Conservation (phyloP, 371 early-diverging fungal species). For the Syncephalastrum sp. region DNA sequence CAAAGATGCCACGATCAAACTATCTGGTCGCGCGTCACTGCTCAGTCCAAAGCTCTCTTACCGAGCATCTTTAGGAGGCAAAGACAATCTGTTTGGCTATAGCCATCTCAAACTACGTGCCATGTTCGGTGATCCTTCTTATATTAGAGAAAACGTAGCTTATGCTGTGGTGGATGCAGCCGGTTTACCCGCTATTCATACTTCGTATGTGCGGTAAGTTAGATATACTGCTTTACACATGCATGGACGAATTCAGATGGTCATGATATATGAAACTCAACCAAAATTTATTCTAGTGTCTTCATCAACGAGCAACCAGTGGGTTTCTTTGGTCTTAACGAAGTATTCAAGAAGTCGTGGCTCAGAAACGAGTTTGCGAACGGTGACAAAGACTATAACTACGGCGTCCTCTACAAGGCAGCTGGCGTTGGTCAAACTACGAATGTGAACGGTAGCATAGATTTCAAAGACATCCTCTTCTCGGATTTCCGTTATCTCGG, state of each 20-base stretch:
- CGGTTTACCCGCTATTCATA: slow-evolving; percentile 25
- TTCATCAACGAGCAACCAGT: slow-evolving; percentile 32
- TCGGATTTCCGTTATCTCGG: slow-evolving; percentile 24
- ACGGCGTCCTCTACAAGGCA: slow-evolving; percentile 40
- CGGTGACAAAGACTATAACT: slow-evolving; percentile 25
- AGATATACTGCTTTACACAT: not conserved
- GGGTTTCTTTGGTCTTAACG: slow-evolving; percentile 39
- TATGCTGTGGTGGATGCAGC: slow-evolving; percentile 26
- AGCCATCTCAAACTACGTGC: slow-evolving; percentile 31
- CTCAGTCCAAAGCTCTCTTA: slow-evolving; percentile 29
- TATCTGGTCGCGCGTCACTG: slow-evolving; percentile 31
- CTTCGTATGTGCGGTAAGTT: slow-evolving; percentile 23
- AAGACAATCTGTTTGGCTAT: slow-evolving; percentile 14
- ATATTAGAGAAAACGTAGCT: slow-evolving; percentile 29
- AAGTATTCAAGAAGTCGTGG: slow-evolving; percentile 38
- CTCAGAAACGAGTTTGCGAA: slow-evolving; percentile 28
- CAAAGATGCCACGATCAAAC: slow-evolving; percentile 15
- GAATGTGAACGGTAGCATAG: too few species aligned
- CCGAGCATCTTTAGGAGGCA: slow-evolving; percentile 13
- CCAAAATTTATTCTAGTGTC: slow-evolving; percentile 14
- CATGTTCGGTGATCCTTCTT: slow-evolving; percentile 28
- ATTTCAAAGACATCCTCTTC: not conserved
- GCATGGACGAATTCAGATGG: too few species aligned
- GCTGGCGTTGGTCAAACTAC: not conserved
- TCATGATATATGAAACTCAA: too few species aligned